Evolutionary conservation across 140 eudicot genomes (phyloP), one percentile per base, ranked within the genome.

Genomic region (Ambrosia hybrid): DNA sequence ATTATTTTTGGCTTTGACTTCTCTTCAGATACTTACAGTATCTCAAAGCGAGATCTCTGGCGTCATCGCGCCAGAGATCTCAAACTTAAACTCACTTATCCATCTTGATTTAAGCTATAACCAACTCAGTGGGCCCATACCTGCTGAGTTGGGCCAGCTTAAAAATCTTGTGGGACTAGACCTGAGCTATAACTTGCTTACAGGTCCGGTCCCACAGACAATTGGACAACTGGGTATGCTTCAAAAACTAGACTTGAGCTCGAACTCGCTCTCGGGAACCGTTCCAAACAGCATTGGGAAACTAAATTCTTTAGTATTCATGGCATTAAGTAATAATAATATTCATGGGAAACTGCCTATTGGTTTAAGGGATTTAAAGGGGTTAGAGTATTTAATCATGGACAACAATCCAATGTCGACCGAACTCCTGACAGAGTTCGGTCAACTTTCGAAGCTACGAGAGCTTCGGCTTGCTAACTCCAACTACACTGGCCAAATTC

Each of bases 101-200:
- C 97, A 88, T 77, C 88, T 91, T 16, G 97, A 91, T 60, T 63
- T 91, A 79, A 91, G 96, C 79, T 91, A 91, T 34, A 91, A 91
- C 77, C 58, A 65, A 8, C 84, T 91, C 17, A 60, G 82, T 2
- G 96, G 97, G 26, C 0, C 68, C 9, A 80, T 91, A 34, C 96
- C 96, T 2, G 38, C 3, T 5, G 84, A 82, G 58, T 49, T 91
- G 11, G 73, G 85, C 16, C 65, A 68, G 36, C 86, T 91, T 7
- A 15, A 15, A 62, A 82, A 51, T 55, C 73, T 91, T 12, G 82
- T 78, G 4, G 97, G 92, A 34, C 89, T 91, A 65, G 97, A 91
- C 72, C 67, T 91, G 16, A 91, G 97, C 83, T 91, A 91, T 43
- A 91, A 91, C 59, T 67, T 77, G 52, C 89, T 91, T 33, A 69